phyloP scores from a whole-genome alignment of 2,329 filamentous ascomycete genomes.

The Chaetothyriales sp. region DNA sequence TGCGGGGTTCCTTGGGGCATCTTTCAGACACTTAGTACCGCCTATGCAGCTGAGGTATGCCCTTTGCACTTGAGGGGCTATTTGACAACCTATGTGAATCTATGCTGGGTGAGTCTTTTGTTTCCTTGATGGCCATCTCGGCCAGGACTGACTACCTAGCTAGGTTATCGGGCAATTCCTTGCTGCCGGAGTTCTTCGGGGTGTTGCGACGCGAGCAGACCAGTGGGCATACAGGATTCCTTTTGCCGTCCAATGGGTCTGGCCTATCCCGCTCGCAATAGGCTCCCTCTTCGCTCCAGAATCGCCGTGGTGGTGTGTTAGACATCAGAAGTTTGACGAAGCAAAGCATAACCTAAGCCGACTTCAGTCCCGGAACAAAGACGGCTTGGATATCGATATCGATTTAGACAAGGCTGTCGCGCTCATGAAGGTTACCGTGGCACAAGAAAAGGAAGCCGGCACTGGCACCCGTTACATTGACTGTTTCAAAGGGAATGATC shows the following conservation, averaged over 20 bases:
- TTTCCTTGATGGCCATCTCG: background rate
- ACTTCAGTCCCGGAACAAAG: slow-evolving; percentile 25
- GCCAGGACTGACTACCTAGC: background rate
- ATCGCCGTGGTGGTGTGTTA: slow-evolving; percentile 37
- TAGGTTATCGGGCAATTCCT: slow-evolving; percentile 42
- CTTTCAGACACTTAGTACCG: slow-evolving; percentile 28
- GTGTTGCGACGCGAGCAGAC: slow-evolving; percentile 1
- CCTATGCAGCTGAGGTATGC: slow-evolving; percentile 53
- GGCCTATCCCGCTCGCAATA: slow-evolving; percentile 23
- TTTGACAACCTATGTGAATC: slow-evolving; percentile 44
- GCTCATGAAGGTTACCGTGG: slow-evolving; percentile 26
- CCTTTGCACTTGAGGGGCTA: slow-evolving; percentile 42
- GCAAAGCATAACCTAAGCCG: slow-evolving; percentile 28
- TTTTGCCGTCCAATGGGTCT: slow-evolving; percentile 16
- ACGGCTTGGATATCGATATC: slow-evolving; percentile 32
- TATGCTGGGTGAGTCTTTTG: slow-evolving; percentile 37
- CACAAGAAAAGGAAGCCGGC: slow-evolving; percentile 13
- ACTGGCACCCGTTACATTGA: slow-evolving; percentile 47
- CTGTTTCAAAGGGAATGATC: slow-evolving; percentile 69
- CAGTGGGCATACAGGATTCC: slow-evolving; percentile 13
- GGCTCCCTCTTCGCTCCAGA: slow-evolving; percentile 33
- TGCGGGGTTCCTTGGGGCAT: slow-evolving; percentile 35
- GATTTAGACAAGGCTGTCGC: slow-evolving; percentile 19
- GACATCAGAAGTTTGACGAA: slow-evolving; percentile 29
- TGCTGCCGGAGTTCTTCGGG: slow-evolving; percentile 18